A percentile compares a stretch with the other conserved stretches of the same genome.
Conservation (phyloP, 164 flowering plant species). For the Magnolia officinalis region DNA sequence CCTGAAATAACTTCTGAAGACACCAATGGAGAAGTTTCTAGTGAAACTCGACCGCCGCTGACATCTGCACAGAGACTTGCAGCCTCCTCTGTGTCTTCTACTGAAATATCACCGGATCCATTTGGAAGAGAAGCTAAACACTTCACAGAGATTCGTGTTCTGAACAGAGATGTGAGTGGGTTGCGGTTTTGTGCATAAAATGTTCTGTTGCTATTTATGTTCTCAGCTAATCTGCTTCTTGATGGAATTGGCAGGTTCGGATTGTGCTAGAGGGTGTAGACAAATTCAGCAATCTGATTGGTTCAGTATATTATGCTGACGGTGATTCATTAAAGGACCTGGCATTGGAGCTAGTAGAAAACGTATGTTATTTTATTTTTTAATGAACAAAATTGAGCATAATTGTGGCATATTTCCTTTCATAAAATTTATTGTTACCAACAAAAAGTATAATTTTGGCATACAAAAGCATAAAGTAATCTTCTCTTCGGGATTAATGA, state of each 20-base stretch:
- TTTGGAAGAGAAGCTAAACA: constrained; percentile 90
- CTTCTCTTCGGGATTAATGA: too few species aligned
- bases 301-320: constrained; percentile 86
- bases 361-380: constrained; percentile 37
- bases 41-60: constrained; percentile 52
- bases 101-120: constrained; percentile 64
- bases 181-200: background rate
- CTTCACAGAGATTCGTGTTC: constrained; percentile 79
- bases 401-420: too few species aligned
- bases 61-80: constrained; percentile 93
- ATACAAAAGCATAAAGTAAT: too few species aligned
- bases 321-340: constrained; percentile 87
- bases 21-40: constrained; percentile 60
- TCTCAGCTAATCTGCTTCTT: background rate
- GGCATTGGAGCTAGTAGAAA: constrained; percentile 86
- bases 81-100: constrained; percentile 45
- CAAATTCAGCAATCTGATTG: constrained; percentile 83
- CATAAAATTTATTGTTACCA: too few species aligned
- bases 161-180: constrained; percentile 77
- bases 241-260: constrained; percentile 60
- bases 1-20: constrained; percentile 42
- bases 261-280: constrained; percentile 93
- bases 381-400: too few species aligned
- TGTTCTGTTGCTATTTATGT: background rate
- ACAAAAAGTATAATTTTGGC: too few species aligned